Conservation (phyloP, 2,329 filamentous ascomycete genomes). For the Herpotrichia juniperi region DNA sequence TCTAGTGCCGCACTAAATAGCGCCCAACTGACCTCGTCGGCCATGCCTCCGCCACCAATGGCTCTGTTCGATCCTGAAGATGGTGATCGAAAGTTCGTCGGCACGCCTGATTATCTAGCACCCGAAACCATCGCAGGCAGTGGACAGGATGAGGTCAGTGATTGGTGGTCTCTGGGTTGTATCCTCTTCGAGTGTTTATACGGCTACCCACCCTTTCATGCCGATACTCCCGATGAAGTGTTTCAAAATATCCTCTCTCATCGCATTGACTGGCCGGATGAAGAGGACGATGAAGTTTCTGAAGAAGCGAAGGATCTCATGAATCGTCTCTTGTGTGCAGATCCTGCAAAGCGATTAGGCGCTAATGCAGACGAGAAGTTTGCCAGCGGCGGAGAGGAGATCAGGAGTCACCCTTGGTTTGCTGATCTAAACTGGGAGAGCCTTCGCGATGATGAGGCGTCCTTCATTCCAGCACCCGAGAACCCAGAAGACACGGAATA, state of each 20-base stretch:
- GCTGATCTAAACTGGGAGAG: slow-evolving; percentile 85
- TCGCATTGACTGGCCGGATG: slow-evolving; percentile 90
- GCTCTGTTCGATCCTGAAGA: slow-evolving; percentile 95
- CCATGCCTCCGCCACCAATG: slow-evolving; percentile 90
- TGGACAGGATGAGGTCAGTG: slow-evolving; percentile 95
- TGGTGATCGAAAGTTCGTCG: slow-evolving; percentile 89
- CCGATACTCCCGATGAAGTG: slow-evolving; percentile 85
- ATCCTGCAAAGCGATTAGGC: slow-evolving; percentile 82
- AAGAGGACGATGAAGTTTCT: slow-evolving; percentile 76
- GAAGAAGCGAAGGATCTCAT: slow-evolving; percentile 92
- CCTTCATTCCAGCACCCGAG: slow-evolving; percentile 90
- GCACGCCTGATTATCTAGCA: slow-evolving; percentile 94
- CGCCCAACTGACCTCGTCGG: slow-evolving; percentile 65
- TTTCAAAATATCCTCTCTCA: slow-evolving; percentile 95
- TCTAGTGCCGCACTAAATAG: slow-evolving; percentile 60
- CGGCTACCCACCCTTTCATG: slow-evolving; percentile 93
- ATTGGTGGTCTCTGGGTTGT: slow-evolving; percentile 99
- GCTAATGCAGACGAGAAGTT: slow-evolving; percentile 85
- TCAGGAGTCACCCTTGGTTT: slow-evolving; percentile 90
- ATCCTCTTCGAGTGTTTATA: slow-evolving; percentile 97
- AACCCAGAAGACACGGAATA: slow-evolving; percentile 98
- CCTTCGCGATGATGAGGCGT: slow-evolving; percentile 90
- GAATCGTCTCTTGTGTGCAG: slow-evolving; percentile 85
- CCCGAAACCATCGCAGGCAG: slow-evolving; percentile 96
- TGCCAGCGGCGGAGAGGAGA: slow-evolving; percentile 85